Conservation (phyloP, 225 moss, liverwort and hornwort genomes). For the Asterella californica region DNA sequence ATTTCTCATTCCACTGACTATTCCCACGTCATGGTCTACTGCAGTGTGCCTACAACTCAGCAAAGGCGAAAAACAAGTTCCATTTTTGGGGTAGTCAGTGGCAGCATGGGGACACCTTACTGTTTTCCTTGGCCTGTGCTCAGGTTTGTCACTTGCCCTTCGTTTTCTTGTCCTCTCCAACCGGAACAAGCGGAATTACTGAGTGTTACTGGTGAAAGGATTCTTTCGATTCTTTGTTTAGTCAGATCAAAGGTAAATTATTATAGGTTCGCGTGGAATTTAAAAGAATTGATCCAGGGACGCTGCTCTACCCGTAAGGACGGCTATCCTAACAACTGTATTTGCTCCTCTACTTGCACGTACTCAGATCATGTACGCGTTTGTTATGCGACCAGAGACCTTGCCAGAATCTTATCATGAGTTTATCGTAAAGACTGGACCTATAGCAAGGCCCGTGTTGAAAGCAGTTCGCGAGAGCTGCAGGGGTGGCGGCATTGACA, state of each 20-base stretch:
- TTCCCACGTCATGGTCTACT: neutral
- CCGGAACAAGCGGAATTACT: neutral
- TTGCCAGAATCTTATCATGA: conserved; percentile 79
- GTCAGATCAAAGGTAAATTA: neutral
- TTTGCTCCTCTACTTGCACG: neutral
- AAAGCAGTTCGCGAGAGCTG: conserved; percentile 75
- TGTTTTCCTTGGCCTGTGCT: conserved; percentile 71
- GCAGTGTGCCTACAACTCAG: conserved; percentile 87
- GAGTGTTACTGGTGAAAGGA: neutral
- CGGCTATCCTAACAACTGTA: neutral
- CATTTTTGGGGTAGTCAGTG: conserved; percentile 94
- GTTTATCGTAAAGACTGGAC: conserved; percentile 78
- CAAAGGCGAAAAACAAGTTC: conserved; percentile 85
- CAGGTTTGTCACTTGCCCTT: conserved; percentile 34
- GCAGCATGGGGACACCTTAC: conserved; percentile 82
- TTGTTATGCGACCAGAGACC: conserved; percentile 90
- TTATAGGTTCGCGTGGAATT: neutral
- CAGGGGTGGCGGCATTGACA: conserved; percentile 67
- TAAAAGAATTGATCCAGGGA: neutral
- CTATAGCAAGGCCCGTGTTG: conserved; percentile 63
- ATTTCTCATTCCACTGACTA: neutral
- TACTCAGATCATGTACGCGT: conserved; percentile 82
- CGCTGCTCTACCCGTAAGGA: neutral
- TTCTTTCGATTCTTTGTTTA: neutral
- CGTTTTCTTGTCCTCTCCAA: neutral